A percentile compares a stretch with the other conserved stretches of the same genome.
These are phyloP conservation scores for Prunus mume DNA, from an alignment of 306 rosid genomes.

Conservation along the genomic window DNA sequence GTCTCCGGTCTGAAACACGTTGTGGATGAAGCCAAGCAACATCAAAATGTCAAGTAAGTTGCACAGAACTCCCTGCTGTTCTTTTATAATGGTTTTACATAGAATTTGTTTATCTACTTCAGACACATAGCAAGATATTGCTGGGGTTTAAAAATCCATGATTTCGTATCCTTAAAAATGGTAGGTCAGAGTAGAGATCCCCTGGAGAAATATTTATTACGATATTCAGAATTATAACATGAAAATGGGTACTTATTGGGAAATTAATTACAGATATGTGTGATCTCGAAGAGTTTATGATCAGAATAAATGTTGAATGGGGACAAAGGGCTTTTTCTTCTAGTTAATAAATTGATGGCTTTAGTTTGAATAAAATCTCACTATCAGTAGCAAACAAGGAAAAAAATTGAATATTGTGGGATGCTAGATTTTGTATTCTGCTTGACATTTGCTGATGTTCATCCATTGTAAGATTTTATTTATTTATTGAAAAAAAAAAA, in stretches of 20 bases:
- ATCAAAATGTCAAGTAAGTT: slow-evolving; percentile 82
- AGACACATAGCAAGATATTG: not conserved
- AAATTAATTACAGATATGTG: not conserved
- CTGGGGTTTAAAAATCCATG: not conserved
- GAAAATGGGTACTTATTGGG: not conserved
- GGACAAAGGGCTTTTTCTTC: not conserved
- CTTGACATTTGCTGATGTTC: not conserved
- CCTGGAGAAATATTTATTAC: not conserved
- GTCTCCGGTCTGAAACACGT: slow-evolving; percentile 76
- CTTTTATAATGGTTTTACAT: not conserved
- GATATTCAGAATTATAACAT: not conserved
- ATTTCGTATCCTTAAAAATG: not conserved
- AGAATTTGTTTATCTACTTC: not conserved
- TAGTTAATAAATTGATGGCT: not conserved
- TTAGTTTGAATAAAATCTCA: not conserved
- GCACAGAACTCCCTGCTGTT: not conserved
- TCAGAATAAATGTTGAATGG: not conserved
- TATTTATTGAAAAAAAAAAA: not conserved
- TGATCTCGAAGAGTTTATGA: not conserved
- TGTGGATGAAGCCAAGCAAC: slow-evolving; percentile 77
- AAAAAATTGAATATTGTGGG: not conserved
- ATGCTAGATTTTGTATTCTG: not conserved
- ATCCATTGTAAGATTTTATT: not conserved
- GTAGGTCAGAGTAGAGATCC: not conserved
- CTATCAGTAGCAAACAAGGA: not conserved